Evolutionary conservation across 805 yeast species (phyloP).

Genomic region (Lipomyces sp.): DNA sequence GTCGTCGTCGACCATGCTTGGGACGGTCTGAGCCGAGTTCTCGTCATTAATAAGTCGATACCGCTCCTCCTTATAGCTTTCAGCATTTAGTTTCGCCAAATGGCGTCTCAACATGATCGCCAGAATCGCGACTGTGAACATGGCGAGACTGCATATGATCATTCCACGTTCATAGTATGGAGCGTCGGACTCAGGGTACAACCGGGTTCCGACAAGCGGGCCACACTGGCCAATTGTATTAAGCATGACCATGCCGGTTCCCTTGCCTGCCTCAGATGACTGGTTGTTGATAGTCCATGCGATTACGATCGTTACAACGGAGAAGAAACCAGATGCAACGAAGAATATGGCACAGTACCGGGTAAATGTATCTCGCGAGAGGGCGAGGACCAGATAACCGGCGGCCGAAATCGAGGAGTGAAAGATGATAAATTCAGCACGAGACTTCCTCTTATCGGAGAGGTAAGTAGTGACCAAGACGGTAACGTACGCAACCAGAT

Average conservation of each 20-base stretch:
- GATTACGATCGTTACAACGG: slow-evolving; percentile 40
- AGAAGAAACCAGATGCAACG: slow-evolving; percentile 41
- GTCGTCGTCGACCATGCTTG: slow-evolving; percentile 24
- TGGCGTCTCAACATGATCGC: slow-evolving; percentile 35
- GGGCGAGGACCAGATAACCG: slow-evolving; percentile 41
- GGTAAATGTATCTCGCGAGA: slow-evolving; percentile 38
- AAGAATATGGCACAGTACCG: slow-evolving; percentile 43
- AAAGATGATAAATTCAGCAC: slow-evolving; percentile 39
- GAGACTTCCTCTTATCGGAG: slow-evolving; percentile 48
- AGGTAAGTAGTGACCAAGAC: slow-evolving; percentile 49
- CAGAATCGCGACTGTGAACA: slow-evolving; percentile 31
- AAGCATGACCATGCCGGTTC: slow-evolving; percentile 42
- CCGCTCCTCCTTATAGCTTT: slow-evolving; percentile 23
- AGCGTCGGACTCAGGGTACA: slow-evolving; percentile 40
- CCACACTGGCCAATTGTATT: slow-evolving; percentile 44
- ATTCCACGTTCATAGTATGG: slow-evolving; percentile 38
- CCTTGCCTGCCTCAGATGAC: slow-evolving; percentile 42
- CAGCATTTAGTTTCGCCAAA: slow-evolving; percentile 31
- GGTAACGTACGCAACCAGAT: slow-evolving; percentile 57
- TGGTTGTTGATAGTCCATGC: slow-evolving; percentile 44
- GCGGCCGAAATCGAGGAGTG: slow-evolving; percentile 33
- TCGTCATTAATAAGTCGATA: slow-evolving; percentile 25
- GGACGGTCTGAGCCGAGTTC: slow-evolving; percentile 4
- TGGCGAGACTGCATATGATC: slow-evolving; percentile 30
- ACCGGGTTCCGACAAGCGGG: slow-evolving; percentile 42